Evolutionary conservation across 2,329 filamentous ascomycete species (phyloP).

Genomic region (Epichloe uncinata): DNA sequence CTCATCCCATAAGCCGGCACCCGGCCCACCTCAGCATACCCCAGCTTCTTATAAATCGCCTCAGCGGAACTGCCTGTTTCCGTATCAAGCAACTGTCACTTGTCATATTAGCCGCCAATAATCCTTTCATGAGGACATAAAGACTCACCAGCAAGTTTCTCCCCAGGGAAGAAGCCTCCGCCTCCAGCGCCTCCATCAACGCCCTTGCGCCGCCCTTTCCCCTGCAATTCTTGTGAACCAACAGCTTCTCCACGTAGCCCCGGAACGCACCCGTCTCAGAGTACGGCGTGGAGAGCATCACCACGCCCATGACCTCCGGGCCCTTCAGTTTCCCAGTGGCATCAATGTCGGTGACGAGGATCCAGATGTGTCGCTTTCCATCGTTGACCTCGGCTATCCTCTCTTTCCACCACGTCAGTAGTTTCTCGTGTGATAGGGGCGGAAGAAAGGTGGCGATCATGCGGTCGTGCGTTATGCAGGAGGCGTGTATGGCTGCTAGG

Average conservation of each 20-base stretch:
- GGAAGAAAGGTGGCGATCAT: constrained; percentile 45
- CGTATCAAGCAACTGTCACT: constrained; percentile 34
- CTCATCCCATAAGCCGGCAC: constrained; percentile 40
- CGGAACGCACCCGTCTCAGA: constrained; percentile 44
- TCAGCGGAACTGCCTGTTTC: constrained; percentile 39
- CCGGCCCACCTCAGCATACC: constrained; percentile 40
- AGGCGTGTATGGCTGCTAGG: constrained; percentile 43
- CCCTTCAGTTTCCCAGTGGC: constrained; percentile 23
- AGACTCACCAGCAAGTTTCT: constrained; percentile 39
- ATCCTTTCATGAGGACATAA: too few species aligned
- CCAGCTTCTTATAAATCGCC: constrained; percentile 39
- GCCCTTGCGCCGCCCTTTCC: constrained; percentile 35
- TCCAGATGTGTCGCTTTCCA: constrained; percentile 36
- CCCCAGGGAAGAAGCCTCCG: constrained; percentile 33
- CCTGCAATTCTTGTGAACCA: constrained; percentile 39
- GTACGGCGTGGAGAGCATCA: constrained; percentile 37
- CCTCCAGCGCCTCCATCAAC: constrained; percentile 42
- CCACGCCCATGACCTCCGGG: constrained; percentile 39
- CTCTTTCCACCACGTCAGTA: constrained; percentile 44
- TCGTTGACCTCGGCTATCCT: constrained; percentile 32
- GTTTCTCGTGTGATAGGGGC: constrained; percentile 42
- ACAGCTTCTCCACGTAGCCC: constrained; percentile 42
- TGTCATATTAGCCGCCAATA: not conserved
- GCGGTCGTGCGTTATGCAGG: constrained; percentile 44
- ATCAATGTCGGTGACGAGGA: constrained; percentile 30